Conservation (phyloP, 768 basidiomycete genomes). For the Boletus rex-veris region DNA sequence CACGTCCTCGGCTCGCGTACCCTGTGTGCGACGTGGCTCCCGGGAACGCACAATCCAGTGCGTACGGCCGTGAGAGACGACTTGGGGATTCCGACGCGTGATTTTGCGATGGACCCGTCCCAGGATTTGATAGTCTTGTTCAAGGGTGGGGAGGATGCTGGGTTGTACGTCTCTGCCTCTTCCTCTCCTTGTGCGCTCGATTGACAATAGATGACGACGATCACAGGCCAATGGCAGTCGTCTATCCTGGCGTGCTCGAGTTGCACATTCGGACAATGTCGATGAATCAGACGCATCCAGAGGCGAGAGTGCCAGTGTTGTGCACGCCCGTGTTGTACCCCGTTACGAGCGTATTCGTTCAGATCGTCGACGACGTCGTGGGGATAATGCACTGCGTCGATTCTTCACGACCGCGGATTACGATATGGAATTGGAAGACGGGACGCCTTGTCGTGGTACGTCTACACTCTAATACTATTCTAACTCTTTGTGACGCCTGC, state of each 20-base stretch:
- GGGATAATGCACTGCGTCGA: constrained; percentile 43
- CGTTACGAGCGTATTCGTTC: constrained; percentile 38
- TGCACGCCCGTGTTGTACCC: constrained; percentile 20
- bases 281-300: constrained; percentile 40
- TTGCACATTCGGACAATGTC: constrained; percentile 47
- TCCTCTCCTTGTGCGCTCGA: neutral
- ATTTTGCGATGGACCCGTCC: constrained; percentile 64
- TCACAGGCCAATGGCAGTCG: constrained; percentile 8
- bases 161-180: constrained; percentile 8
- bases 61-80: constrained; percentile 30
- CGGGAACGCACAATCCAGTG: constrained; percentile 1
- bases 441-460: constrained; percentile 42
- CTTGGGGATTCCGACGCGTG: constrained; percentile 42
- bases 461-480: neutral
- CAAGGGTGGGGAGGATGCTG: constrained; percentile 17
- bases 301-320: constrained; percentile 33
- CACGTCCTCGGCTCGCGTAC: constrained; percentile 22
- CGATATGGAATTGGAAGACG: constrained; percentile 52
- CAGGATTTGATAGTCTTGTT: constrained; percentile 56
- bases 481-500: neutral
- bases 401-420: constrained; percentile 22
- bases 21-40: constrained; percentile 22
- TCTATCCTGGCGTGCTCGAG: constrained; percentile 19
- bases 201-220: neutral
- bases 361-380: constrained; percentile 53